Evolutionary conservation across 2,329 filamentous ascomycete species (phyloP).

Genomic region (Stemphylium beticola): DNA sequence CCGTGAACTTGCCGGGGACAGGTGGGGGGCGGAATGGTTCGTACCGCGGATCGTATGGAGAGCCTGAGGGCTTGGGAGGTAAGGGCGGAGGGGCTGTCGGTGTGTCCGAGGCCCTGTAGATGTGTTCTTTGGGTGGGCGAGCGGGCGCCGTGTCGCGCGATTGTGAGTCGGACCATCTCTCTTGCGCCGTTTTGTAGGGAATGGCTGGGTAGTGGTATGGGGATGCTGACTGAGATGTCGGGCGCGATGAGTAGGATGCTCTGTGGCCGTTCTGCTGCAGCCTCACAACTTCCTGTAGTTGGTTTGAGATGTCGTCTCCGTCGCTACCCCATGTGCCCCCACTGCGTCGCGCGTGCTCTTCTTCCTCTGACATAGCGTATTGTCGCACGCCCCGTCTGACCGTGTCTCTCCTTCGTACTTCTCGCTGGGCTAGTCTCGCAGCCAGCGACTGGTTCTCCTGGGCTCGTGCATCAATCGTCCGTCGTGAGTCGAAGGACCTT

Average conservation of each 20-base stretch:
- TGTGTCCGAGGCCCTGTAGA: conserved; percentile 34
- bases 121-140: conserved; percentile 43
- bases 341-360: conserved; percentile 62
- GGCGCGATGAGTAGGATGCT: conserved; percentile 34
- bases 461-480: conserved; percentile 38
- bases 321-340: conserved; percentile 60
- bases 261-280: conserved; percentile 37
- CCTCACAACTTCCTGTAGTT: conserved; percentile 59
- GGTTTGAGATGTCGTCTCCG: conserved; percentile 58
- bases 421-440: conserved; percentile 44
- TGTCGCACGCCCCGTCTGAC: conserved; percentile 60
- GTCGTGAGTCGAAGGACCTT: conserved; percentile 33
- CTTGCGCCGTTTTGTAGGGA: conserved; percentile 48
- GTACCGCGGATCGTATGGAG: conserved; percentile 19
- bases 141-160: conserved; percentile 44
- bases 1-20: conserved; percentile 38
- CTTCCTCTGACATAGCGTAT: conserved; percentile 63
- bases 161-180: conserved; percentile 41
- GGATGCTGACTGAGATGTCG: conserved; percentile 33
- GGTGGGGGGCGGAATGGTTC: conserved; percentile 29
- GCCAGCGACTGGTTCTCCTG: conserved; percentile 41
- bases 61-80: conserved; percentile 37
- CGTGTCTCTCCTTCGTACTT: conserved; percentile 43
- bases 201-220: conserved; percentile 54
- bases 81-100: conserved; percentile 33